Evolutionary conservation across 768 basidiomycete species (phyloP).

Genomic region (Cystobasidium ongulense): DNA sequence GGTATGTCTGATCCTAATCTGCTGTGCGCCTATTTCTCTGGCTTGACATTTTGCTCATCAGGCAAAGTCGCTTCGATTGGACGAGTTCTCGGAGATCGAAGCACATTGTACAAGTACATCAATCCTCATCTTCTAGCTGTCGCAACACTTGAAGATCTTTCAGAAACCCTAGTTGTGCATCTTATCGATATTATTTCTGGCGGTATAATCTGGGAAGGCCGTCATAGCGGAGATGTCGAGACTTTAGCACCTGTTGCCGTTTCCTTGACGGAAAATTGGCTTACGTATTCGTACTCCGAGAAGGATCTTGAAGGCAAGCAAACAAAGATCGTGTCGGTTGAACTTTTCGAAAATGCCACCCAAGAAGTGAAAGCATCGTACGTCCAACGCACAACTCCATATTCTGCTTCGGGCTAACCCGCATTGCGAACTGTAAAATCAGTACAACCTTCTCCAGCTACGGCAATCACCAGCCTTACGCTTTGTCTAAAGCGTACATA

Average conservation of each 20-base stretch:
- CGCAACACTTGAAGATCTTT: conserved; percentile 29
- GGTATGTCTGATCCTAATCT: neutral
- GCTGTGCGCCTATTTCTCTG: neutral
- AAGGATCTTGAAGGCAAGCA: conserved; percentile 54
- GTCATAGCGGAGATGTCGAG: conserved; percentile 34
- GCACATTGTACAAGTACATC: conserved; percentile 87
- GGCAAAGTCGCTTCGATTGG: conserved; percentile 66
- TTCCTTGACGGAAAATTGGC: conserved; percentile 76
- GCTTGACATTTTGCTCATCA: neutral
- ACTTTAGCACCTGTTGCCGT: conserved; percentile 57
- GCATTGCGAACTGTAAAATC: neutral
- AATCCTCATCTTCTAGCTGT: conserved; percentile 69
- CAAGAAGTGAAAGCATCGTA: neutral
- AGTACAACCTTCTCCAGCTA: neutral
- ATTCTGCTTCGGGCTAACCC: neutral
- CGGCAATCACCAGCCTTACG: conserved; percentile 38
- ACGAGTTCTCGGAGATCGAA: conserved; percentile 74
- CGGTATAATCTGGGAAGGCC: conserved; percentile 47
- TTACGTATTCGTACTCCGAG: conserved; percentile 74
- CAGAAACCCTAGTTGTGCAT: conserved; percentile 57
- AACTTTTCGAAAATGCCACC: conserved; percentile 63
- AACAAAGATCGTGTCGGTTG: conserved; percentile 67
- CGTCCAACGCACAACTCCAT: neutral
- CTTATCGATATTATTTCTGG: conserved; percentile 66
- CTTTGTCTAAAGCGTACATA: conserved; percentile 62